These are phyloP conservation scores for Ambrosia artemisiifolia DNA, from an alignment of 129 eudicot species.

Conservation along the genomic window DNA sequence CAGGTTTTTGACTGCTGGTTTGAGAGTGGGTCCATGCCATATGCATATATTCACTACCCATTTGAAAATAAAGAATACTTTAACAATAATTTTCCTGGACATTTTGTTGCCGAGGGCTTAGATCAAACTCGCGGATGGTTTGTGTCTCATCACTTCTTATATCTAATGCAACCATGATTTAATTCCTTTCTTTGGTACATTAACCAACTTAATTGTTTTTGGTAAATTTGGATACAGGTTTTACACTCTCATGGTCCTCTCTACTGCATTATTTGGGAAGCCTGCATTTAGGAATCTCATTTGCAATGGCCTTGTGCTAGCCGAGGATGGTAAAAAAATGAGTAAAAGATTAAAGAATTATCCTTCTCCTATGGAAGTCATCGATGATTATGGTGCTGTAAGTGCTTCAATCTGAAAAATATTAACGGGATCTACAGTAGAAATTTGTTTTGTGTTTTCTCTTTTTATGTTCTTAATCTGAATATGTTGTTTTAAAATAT, in stretches of 20 bases:
- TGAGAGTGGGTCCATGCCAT: slow-evolving; percentile 98
- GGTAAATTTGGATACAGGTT: slow-evolving; percentile 47
- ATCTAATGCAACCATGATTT: not conserved
- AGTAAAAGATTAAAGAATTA: slow-evolving; percentile 88
- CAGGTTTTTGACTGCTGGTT: slow-evolving; percentile 99
- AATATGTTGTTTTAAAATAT: not conserved
- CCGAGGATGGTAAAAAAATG: slow-evolving; percentile 97
- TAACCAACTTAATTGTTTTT: not conserved
- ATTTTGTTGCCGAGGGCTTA: slow-evolving; percentile 94
- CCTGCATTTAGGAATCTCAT: slow-evolving; percentile 90
- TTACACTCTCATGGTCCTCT: slow-evolving; percentile 89
- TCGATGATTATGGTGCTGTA: slow-evolving; percentile 84
- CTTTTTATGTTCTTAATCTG: not conserved
- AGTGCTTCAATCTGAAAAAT: slow-evolving; percentile 22
- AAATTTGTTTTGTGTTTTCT: not conserved
- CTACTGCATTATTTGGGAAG: slow-evolving; percentile 81
- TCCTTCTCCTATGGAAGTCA: slow-evolving; percentile 79
- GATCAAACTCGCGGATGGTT: slow-evolving; percentile 98
- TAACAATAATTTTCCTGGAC: slow-evolving; percentile 75
- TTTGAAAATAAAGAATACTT: slow-evolving; percentile 77
- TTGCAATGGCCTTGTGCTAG: slow-evolving; percentile 93
- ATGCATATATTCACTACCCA: slow-evolving; percentile 86
- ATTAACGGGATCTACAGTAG: not conserved
- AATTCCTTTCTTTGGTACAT: not conserved
- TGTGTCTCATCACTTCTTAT: slow-evolving; percentile 22